phyloP scores from a whole-genome alignment of 257 asterid species.

The Capsicum baccatum region DNA sequence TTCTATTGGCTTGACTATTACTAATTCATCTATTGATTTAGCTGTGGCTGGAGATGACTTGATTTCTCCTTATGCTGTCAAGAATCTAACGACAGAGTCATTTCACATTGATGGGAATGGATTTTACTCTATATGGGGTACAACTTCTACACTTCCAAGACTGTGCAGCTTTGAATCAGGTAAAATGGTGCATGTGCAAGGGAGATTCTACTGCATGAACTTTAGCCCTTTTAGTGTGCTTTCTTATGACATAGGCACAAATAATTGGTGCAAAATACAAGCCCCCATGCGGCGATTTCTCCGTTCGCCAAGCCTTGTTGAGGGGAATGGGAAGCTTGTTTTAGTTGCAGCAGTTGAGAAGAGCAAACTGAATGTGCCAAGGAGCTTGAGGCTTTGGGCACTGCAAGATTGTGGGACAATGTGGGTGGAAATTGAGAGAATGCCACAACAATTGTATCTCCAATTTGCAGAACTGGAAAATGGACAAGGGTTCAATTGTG shows the following conservation, averaged over 20 bases:
- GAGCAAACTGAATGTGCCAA: slow-evolving; percentile 91
- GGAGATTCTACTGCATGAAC: slow-evolving; percentile 90
- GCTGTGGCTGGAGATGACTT: slow-evolving; percentile 87
- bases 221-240: slow-evolving; percentile 90
- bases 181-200: slow-evolving; percentile 67
- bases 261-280: slow-evolving; percentile 82
- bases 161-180: slow-evolving; percentile 92
- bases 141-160: slow-evolving; percentile 79
- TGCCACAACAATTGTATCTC: slow-evolving; percentile 86
- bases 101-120: slow-evolving; percentile 88
- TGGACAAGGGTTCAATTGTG: slow-evolving; percentile 71
- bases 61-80: slow-evolving; percentile 91
- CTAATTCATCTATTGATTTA: slow-evolving; percentile 69
- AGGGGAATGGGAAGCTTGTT: slow-evolving; percentile 58
- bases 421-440: slow-evolving; percentile 93
- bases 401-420: slow-evolving; percentile 64
- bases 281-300: slow-evolving; percentile 94
- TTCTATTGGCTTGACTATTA: slow-evolving; percentile 65
- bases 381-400: slow-evolving; percentile 77
- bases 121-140: slow-evolving; percentile 95
- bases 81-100: slow-evolving; percentile 79
- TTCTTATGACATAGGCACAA: slow-evolving; percentile 49
- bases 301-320: slow-evolving; percentile 77
- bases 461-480: slow-evolving; percentile 74
- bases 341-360: slow-evolving; percentile 90